Conservation (phyloP, 495 filamentous ascomycete genomes). For the Penicillium cosmopolitanum region DNA sequence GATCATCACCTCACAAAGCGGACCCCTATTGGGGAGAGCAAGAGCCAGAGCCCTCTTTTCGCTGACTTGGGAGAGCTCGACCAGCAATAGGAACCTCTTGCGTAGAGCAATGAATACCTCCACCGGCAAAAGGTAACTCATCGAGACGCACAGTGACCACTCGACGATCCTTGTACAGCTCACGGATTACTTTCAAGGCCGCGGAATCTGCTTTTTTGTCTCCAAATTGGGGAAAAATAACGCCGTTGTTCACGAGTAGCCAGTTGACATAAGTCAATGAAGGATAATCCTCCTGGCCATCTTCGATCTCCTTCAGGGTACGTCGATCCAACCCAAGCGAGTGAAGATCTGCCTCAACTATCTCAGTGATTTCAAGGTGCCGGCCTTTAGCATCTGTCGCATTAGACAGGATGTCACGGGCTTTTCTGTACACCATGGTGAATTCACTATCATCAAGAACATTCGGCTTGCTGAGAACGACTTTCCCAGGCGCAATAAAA, state of each 20-base stretch:
- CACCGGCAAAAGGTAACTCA: conserved; percentile 3
- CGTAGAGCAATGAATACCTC: conserved; percentile 6
- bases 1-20: too few species aligned
- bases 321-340: background rate
- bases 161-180: conserved; percentile 1
- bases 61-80: background rate
- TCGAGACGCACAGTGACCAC: conserved; percentile 6
- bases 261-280: conserved; percentile 9
- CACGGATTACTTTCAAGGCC: background rate
- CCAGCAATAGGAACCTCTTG: background rate
- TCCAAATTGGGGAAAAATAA: conserved; percentile 8
- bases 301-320: background rate
- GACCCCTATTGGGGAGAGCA: too few species aligned
- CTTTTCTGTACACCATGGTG: conserved; percentile 21
- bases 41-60: background rate
- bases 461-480: conserved; percentile 25
- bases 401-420: conserved; percentile 11
- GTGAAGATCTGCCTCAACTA: conserved; percentile 9
- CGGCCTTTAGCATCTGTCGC: conserved; percentile 24
- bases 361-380: conserved; percentile 18
- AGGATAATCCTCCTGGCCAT: conserved; percentile 10
- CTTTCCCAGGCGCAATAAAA: conserved; percentile 26
- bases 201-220: background rate
- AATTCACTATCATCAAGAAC: conserved; percentile 6
- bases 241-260: conserved; percentile 4